Evolutionary conservation across 1,139 yeast species (phyloP).

Genomic region (Yamadazyma mexicana): DNA sequence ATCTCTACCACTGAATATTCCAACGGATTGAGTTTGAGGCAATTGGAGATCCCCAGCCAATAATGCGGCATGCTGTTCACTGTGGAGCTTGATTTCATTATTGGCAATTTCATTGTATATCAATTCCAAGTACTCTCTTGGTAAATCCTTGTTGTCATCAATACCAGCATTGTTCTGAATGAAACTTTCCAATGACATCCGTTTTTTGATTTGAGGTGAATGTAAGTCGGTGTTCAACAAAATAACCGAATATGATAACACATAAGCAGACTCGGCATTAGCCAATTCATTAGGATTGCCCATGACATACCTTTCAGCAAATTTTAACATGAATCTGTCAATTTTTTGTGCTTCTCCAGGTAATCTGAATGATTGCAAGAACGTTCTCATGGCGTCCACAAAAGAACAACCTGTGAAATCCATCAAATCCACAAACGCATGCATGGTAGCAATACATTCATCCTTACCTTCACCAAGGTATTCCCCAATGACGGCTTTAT

Average conservation of each 20-base stretch:
- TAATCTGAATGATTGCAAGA: conserved; percentile 83
- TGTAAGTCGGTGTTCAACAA: conserved; percentile 94
- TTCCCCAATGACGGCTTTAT: conserved; percentile 85
- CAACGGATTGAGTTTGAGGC: conserved; percentile 44
- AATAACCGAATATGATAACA: conserved; percentile 87
- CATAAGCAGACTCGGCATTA: conserved; percentile 92
- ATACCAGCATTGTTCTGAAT: conserved; percentile 87
- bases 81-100: conserved; percentile 85
- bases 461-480: conserved; percentile 89
- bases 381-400: conserved; percentile 82
- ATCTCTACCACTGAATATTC: conserved; percentile 76
- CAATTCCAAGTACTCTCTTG: conserved; percentile 65
- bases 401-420: conserved; percentile 70
- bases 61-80: conserved; percentile 93
- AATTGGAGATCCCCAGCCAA: conserved; percentile 60
- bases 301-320: conserved; percentile 87
- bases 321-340: conserved; percentile 93
- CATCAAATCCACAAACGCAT: conserved; percentile 87
- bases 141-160: conserved; percentile 85
- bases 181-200: conserved; percentile 89
- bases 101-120: conserved; percentile 75
- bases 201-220: conserved; percentile 77
- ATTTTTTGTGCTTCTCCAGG: conserved; percentile 99
- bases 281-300: conserved; percentile 87
- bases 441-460: conserved; percentile 80